A percentile compares a stretch with the other conserved stretches of the same genome.
Evolutionary conservation across 202 grass and related monocot genomes (phyloP).

Genomic region (Carex sylvatica): DNA sequence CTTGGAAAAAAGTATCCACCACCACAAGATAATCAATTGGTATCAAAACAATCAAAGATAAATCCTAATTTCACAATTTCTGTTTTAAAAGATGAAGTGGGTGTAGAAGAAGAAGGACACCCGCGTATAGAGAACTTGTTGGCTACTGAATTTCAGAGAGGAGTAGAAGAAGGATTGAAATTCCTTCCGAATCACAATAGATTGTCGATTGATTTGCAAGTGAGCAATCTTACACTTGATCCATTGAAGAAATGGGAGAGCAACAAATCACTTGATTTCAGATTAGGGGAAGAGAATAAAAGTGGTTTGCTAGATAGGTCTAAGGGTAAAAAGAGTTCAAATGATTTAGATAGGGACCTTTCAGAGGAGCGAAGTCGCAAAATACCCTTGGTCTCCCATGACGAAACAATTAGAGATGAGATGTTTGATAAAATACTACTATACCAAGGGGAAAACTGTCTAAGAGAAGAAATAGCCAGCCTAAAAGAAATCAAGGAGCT

Average conservation of each 20-base stretch:
- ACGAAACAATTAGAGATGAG: constrained; percentile 36
- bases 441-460: not conserved
- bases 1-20: constrained; percentile 5
- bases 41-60: constrained; percentile 27
- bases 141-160: constrained; percentile 4
- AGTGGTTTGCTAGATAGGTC: not conserved
- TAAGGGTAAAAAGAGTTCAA: not conserved
- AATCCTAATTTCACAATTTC: constrained; percentile 16
- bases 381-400: constrained; percentile 21
- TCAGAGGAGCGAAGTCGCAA: constrained; percentile 34
- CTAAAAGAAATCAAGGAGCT: constrained; percentile 19
- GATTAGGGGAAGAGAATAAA: not conserved
- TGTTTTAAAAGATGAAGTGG: not conserved
- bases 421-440: constrained; percentile 47
- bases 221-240: not conserved
- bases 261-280: not conserved
- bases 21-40: constrained; percentile 14
- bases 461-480: constrained; percentile 5
- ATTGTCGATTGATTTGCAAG: constrained; percentile 11
- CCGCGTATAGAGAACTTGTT: constrained; percentile 10
- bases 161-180: not conserved
- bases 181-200: not conserved
- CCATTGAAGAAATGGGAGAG: not conserved
- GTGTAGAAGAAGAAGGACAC: not conserved
- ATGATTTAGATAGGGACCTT: constrained; percentile 27